Evolutionary conservation across 164 flowering plant genomes (phyloP).

Genomic region (Stephania japonica): DNA sequence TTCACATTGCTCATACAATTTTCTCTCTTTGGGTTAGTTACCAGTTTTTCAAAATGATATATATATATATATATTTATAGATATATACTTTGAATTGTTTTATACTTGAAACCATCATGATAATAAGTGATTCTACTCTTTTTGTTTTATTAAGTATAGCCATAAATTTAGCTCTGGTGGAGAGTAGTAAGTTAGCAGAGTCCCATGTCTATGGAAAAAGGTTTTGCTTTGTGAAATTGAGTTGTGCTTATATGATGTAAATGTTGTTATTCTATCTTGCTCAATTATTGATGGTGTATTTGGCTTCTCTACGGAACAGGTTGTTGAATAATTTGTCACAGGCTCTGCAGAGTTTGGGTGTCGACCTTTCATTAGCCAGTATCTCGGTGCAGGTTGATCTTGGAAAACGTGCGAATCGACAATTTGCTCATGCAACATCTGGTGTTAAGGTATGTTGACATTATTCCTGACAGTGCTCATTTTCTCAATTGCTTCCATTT

Average conservation of each 20-base stretch:
- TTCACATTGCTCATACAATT: not conserved
- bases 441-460: conserved; percentile 37
- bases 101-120: not conserved
- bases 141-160: not conserved
- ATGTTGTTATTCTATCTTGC: not conserved
- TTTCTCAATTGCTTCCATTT: not conserved
- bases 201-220: too few species aligned
- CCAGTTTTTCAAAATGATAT: not conserved
- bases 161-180: not conserved
- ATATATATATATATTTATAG: too few species aligned
- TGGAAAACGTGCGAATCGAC: conserved; percentile 51
- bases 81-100: not conserved
- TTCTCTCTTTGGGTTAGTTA: not conserved
- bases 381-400: conserved; percentile 89
- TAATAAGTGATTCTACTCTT: not conserved
- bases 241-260: not conserved
- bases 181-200: too few species aligned
- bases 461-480: not conserved
- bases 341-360: conserved; percentile 78
- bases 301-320: conserved; percentile 39
- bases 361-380: conserved; percentile 82
- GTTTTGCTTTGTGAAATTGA: not conserved
- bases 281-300: not conserved
- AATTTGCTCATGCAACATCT: conserved; percentile 24
- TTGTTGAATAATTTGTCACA: conserved; percentile 69